These are phyloP conservation scores for Mallotus nudiflorus DNA, from an alignment of 345 rosid genomes.

Conservation along the genomic window DNA sequence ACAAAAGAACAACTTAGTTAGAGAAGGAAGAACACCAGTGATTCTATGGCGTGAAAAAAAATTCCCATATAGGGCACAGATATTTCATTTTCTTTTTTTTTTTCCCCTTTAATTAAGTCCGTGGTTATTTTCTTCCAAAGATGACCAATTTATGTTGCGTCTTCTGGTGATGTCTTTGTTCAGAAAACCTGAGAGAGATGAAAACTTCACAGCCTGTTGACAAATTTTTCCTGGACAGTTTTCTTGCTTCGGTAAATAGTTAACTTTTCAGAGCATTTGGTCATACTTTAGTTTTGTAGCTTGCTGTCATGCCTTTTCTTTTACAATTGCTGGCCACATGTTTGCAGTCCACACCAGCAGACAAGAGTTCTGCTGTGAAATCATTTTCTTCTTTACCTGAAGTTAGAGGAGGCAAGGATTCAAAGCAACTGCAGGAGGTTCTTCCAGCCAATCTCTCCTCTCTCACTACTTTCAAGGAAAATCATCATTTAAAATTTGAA, in stretches of 20 bases:
- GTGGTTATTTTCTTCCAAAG: not conserved
- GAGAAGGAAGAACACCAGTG: not conserved
- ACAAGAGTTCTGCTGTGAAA: slow-evolving; percentile 20
- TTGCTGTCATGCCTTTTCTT: too few relatives aligned
- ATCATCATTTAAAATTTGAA: slow-evolving; percentile 40
- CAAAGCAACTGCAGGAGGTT: slow-evolving; percentile 44
- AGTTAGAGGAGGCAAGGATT: slow-evolving; percentile 39
- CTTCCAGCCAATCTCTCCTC: slow-evolving; percentile 79
- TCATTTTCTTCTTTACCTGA: slow-evolving; percentile 38
- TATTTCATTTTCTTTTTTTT: not conserved
- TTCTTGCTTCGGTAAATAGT: slow-evolving; percentile 24
- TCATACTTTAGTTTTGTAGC: not conserved
- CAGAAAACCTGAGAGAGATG: slow-evolving; percentile 35
- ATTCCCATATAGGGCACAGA: not conserved
- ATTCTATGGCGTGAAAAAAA: not conserved
- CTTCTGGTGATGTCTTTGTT: slow-evolving; percentile 12
- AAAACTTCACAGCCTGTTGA: slow-evolving; percentile 25
- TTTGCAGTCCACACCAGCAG: slow-evolving; percentile 31
- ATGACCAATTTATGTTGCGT: slow-evolving; percentile 11
- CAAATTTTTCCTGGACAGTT: slow-evolving; percentile 22
- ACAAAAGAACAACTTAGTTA: not conserved
- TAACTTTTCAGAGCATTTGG: not conserved
- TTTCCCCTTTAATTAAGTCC: slow-evolving; percentile 1
- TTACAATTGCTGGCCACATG: slow-evolving; percentile 19
- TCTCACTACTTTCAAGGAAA: slow-evolving; percentile 40